phyloP scores from a whole-genome alignment of 768 basidiomycete species.

The Suillus spraguei region DNA sequence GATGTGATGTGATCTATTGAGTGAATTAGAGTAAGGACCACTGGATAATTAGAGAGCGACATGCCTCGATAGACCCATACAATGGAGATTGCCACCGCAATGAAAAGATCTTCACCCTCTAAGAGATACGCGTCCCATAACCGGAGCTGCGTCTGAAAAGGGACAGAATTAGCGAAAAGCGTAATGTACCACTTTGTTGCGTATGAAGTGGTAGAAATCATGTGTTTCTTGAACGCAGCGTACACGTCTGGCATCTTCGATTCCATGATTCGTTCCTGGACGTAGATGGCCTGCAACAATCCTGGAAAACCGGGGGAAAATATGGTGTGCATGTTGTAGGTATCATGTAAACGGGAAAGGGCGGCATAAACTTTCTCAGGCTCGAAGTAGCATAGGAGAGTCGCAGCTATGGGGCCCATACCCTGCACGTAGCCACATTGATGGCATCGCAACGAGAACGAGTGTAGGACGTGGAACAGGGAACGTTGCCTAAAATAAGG shows the following conservation, averaged over 20 bases:
- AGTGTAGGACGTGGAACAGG: constrained; percentile 92
- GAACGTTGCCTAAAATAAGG: constrained; percentile 74
- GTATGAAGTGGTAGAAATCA: constrained; percentile 92
- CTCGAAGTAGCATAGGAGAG: constrained; percentile 90
- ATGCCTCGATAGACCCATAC: constrained; percentile 89
- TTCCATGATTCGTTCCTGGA: constrained; percentile 90
- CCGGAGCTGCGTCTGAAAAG: constrained; percentile 92
- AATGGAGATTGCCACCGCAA: constrained; percentile 84
- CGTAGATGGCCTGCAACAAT: constrained; percentile 91
- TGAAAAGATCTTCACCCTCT: constrained; percentile 88
- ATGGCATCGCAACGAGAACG: constrained; percentile 82
- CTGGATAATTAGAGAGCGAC: constrained; percentile 22
- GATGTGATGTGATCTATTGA: constrained; percentile 80
- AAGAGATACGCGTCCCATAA: constrained; percentile 94
- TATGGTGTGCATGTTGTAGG: constrained; percentile 83
- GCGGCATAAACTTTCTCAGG: constrained; percentile 87
- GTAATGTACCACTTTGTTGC: constrained; percentile 99
- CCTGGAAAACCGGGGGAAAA: constrained; percentile 97
- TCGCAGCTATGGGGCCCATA: constrained; percentile 97
- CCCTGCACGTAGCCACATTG: constrained; percentile 97
- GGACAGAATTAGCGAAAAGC: constrained; percentile 91
- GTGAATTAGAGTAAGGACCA: constrained; percentile 11
- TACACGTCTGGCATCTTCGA: constrained; percentile 90
- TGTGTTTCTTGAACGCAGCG: constrained; percentile 81
- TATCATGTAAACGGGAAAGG: constrained; percentile 86